Percentiles rank a stretch among this genome's conserved stretches.
Conservation (phyloP, 2,329 filamentous ascomycete species). For the Aspergillus sergii region DNA sequence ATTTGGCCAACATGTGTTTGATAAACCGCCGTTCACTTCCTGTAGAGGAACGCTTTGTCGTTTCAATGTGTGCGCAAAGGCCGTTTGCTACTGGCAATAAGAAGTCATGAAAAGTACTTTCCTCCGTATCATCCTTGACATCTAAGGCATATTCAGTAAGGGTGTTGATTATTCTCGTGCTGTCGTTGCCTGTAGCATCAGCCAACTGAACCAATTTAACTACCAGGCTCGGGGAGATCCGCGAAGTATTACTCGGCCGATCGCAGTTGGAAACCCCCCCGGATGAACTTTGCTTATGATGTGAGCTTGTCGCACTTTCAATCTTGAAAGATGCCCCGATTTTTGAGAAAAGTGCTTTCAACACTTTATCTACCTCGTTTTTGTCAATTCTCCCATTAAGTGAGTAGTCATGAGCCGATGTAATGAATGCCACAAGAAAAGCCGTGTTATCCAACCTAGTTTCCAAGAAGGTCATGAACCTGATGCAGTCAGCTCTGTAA, state of each 20-base stretch:
- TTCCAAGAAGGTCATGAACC: background rate
- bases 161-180: background rate
- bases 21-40: constrained; percentile 2
- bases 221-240: background rate
- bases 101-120: constrained; percentile 1
- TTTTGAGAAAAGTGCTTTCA: background rate
- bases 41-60: background rate
- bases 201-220: background rate
- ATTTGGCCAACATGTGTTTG: background rate
- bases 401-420: background rate
- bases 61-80: background rate
- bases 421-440: constrained; percentile 3
- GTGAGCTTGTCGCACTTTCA: background rate
- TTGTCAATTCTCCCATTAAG: background rate
- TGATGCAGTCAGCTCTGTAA: background rate
- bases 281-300: background rate
- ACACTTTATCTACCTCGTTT: background rate
- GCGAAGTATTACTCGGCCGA: background rate
- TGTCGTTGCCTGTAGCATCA: background rate
- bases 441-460: background rate
- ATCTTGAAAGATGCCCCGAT: background rate
- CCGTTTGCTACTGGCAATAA: background rate
- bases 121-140: background rate
- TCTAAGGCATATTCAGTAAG: background rate
- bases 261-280: background rate